phyloP scores from a whole-genome alignment of 139 green algal genomes.

The Chlorella sp. region DNA sequence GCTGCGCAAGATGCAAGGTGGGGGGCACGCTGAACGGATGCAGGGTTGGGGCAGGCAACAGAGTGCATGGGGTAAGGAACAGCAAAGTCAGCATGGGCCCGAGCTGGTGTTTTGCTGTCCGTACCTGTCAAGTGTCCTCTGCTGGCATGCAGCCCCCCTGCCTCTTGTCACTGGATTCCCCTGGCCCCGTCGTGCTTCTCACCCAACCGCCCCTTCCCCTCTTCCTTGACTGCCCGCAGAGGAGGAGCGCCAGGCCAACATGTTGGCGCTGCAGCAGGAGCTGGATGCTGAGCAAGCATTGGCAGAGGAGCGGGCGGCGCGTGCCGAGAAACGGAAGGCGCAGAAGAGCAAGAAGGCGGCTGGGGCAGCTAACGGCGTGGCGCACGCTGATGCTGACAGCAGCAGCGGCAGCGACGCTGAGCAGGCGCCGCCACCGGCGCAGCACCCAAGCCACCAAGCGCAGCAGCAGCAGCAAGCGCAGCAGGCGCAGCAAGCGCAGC shows the following conservation, averaged over 20 bases:
- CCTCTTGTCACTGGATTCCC: no score
- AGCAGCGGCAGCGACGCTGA: background rate
- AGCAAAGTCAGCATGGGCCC: background rate
- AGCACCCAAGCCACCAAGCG: background rate
- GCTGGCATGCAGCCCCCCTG: background rate
- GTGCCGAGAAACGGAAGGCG: slow-evolving; percentile 3
- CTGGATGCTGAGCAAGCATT: slow-evolving; percentile 2
- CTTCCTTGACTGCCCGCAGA: background rate
- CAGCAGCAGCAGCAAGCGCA: background rate
- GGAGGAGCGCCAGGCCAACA: slow-evolving; percentile 30
- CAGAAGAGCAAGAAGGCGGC: slow-evolving; percentile 9
- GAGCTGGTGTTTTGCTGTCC: background rate
- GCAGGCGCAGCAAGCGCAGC: background rate
- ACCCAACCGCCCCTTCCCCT: background rate
- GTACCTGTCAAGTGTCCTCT: background rate
- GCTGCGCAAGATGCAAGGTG: slow-evolving; percentile 19
- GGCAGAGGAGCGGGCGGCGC: background rate
- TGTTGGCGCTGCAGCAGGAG: slow-evolving; percentile 29
- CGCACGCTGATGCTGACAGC: background rate
- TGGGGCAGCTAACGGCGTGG: background rate
- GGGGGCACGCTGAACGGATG: background rate
- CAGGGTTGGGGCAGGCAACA: background rate
- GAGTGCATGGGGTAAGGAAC: background rate
- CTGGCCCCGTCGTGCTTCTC: no score
- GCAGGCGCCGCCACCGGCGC: no score